These are phyloP conservation scores for Botrytis paeoniae DNA, from an alignment of 2,329 filamentous ascomycete genomes.

Conservation along the genomic window DNA sequence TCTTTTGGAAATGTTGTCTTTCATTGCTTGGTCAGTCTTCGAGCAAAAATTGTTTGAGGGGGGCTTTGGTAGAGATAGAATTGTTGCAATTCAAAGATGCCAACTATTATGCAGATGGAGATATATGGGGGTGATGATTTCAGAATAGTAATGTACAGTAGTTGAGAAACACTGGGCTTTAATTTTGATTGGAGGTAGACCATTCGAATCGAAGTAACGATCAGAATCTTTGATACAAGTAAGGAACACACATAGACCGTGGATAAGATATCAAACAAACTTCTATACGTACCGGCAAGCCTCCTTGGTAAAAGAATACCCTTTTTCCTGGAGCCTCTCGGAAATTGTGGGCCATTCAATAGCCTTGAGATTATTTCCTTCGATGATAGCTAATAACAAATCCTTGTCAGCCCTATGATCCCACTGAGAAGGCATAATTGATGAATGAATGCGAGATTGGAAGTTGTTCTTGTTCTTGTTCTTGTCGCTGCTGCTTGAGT, in stretches of 20 bases:
- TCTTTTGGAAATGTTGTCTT: conserved; percentile 38
- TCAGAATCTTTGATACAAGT: not conserved
- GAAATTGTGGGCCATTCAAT: conserved; percentile 32
- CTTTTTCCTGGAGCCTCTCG: conserved; percentile 25
- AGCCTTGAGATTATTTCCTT: conserved; percentile 27
- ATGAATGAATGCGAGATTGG: not conserved
- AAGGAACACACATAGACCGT: not conserved
- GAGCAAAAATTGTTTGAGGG: not conserved
- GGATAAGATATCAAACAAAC: not conserved
- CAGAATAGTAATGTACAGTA: not conserved
- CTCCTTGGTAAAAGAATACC: conserved; percentile 33
- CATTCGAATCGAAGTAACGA: not conserved
- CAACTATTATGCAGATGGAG: not conserved
- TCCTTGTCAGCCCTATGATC: conserved; percentile 32
- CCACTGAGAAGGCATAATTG: conserved; percentile 26
- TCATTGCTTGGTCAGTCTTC: conserved; percentile 9
- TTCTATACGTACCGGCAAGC: conserved; percentile 35
- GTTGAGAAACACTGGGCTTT: not conserved
- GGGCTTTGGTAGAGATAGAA: not conserved
- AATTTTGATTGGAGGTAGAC: not conserved
- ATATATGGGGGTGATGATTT: not conserved
- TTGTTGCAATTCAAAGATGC: not conserved
- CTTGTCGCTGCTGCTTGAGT: not conserved
- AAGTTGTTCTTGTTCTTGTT: not conserved
- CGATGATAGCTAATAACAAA: conserved; percentile 36